Evolutionary conservation across 805 yeast genomes (phyloP).

Genomic region (Ascoidea rubescens): DNA sequence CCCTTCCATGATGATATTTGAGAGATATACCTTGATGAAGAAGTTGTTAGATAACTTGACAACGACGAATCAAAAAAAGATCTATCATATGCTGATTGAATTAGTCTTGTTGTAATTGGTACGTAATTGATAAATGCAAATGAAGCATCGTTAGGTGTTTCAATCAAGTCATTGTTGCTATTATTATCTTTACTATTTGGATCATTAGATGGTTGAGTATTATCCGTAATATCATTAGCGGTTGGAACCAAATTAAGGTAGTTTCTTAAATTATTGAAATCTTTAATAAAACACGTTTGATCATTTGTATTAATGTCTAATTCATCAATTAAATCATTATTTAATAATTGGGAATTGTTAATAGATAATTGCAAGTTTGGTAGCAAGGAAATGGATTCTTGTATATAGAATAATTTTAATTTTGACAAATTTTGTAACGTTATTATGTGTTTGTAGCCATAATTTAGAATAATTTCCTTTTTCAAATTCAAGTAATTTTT

Average conservation of each 20-base stretch:
- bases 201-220: constrained; percentile 2
- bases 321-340: constrained; percentile 3
- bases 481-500: constrained; percentile 44
- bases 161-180: constrained; percentile 18
- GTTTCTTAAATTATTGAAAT: constrained; percentile 19
- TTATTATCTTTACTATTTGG: constrained; percentile 9
- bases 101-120: constrained; percentile 57
- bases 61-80: constrained; percentile 26
- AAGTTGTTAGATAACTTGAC: constrained; percentile 7
- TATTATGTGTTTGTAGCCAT: constrained; percentile 42
- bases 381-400: constrained; percentile 11
- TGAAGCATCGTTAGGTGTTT: constrained; percentile 32
- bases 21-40: constrained; percentile 12
- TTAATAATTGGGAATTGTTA: background rate
- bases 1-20: constrained; percentile 22
- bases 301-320: constrained; percentile 16
- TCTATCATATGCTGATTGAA: constrained; percentile 54
- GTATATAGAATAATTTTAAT: constrained; percentile 30
- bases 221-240: constrained; percentile 12
- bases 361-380: background rate
- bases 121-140: constrained; percentile 74
- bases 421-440: constrained; percentile 34
- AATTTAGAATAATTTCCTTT: constrained; percentile 42
- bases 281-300: constrained; percentile 17
- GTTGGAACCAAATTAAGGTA: constrained; percentile 36